These are phyloP conservation scores for Zasmidium cellare DNA, from an alignment of 2,329 filamentous ascomycete genomes.

Conservation along the genomic window DNA sequence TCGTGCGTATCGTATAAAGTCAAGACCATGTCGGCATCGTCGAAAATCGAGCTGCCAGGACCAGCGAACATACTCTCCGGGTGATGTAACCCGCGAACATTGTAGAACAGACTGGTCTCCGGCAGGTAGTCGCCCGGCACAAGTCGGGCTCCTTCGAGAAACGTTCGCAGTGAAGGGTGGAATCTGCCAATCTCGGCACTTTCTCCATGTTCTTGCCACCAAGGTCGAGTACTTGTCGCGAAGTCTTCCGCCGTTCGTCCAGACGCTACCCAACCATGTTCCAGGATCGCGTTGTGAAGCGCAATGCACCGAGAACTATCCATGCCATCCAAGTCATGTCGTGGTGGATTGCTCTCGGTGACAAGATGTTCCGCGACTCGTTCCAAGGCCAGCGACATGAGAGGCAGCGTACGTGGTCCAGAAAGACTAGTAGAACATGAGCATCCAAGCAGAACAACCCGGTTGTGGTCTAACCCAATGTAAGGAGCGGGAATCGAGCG, in stretches of 20 bases:
- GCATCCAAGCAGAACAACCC: too few relatives aligned
- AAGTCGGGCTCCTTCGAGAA: constrained; percentile 9
- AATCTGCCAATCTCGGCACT: background rate
- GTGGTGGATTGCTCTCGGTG: constrained; percentile 13
- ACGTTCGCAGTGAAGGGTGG: constrained; percentile 10
- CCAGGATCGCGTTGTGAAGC: constrained; percentile 19
- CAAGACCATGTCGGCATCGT: constrained; percentile 1
- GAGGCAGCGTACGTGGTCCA: too few relatives aligned
- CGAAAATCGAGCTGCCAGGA: too few relatives aligned
- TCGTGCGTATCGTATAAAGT: constrained; percentile 7
- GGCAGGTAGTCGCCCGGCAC: constrained; percentile 1
- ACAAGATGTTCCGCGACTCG: constrained; percentile 14
- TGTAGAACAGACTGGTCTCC: too few relatives aligned
- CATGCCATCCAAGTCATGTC: constrained; percentile 10
- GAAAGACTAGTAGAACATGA: too few relatives aligned
- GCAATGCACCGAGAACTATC: constrained; percentile 13
- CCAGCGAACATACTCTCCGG: background rate
- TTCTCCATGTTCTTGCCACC: background rate
- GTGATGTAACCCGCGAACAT: constrained; percentile 2
- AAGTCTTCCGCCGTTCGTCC: constrained; percentile 12
- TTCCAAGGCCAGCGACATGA: too few relatives aligned
- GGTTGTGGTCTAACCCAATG: too few relatives aligned
- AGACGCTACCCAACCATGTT: constrained; percentile 15
- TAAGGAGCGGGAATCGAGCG: too few relatives aligned
- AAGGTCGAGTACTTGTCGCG: constrained; percentile 1